Percentiles rank a stretch among this genome's conserved stretches.
Conservation (phyloP, 768 basidiomycete species). For the Lactifluus rugatus region DNA sequence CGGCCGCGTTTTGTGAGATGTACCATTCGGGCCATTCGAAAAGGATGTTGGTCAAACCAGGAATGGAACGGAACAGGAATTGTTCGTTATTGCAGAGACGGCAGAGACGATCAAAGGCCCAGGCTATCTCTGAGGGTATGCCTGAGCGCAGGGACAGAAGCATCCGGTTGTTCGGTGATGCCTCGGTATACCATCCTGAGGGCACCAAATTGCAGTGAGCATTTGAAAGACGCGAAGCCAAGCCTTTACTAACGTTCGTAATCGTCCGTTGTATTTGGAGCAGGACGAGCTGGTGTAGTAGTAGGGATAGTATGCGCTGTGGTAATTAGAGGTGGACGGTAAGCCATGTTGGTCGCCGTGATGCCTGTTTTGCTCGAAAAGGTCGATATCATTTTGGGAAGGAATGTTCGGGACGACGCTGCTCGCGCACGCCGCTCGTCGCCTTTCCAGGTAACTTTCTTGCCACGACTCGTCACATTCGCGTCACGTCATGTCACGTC, state of each 20-base stretch:
- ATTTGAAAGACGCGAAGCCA: neutral
- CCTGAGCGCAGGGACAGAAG: constrained; percentile 81
- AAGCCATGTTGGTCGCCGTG: constrained; percentile 14
- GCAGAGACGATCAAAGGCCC: constrained; percentile 82
- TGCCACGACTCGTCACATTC: neutral
- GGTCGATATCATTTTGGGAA: constrained; percentile 18
- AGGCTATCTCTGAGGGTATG: constrained; percentile 72
- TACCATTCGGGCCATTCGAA: constrained; percentile 89
- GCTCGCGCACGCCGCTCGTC: no score
- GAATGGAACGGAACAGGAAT: constrained; percentile 60
- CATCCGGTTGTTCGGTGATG: constrained; percentile 74
- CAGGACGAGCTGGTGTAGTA: constrained; percentile 2
- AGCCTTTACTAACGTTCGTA: constrained; percentile 50
- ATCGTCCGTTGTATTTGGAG: constrained; percentile 47
- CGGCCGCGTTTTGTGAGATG: constrained; percentile 29
- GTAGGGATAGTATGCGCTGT: neutral
- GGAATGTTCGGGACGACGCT: no score
- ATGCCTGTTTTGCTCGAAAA: constrained; percentile 19
- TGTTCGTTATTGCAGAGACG: constrained; percentile 72
- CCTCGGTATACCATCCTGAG: constrained; percentile 81
- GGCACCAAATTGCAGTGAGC: constrained; percentile 2
- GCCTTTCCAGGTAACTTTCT: neutral
- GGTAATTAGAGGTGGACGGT: constrained; percentile 15
- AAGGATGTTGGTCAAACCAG: constrained; percentile 73
- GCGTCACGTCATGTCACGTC: neutral